Evolutionary conservation across 2,329 filamentous ascomycete species (phyloP).

Genomic region (Alternaria brassicae): DNA sequence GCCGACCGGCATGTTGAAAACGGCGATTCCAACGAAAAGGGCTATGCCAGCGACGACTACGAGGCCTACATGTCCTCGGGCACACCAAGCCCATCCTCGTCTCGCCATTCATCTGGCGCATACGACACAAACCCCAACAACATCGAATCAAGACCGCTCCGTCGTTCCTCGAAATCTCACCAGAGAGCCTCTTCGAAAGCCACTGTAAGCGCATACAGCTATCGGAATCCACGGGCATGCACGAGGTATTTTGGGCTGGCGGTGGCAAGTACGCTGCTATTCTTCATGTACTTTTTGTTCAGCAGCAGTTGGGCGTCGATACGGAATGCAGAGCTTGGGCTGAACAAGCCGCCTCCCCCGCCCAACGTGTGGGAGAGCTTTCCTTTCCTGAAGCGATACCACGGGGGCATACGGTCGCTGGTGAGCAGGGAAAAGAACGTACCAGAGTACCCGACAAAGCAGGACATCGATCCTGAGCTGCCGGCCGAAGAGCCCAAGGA

Average conservation of each 20-base stretch:
- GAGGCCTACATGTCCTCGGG: constrained; percentile 45
- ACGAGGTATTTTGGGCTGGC: constrained; percentile 79
- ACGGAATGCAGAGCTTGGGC: constrained; percentile 63
- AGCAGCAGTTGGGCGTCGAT: constrained; percentile 77
- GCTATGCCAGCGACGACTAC: constrained; percentile 44
- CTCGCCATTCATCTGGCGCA: constrained; percentile 55
- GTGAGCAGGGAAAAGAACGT: constrained; percentile 70
- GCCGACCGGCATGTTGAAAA: constrained; percentile 45
- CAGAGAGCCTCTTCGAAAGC: constrained; percentile 34
- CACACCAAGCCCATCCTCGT: constrained; percentile 60
- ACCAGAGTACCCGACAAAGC: constrained; percentile 80
- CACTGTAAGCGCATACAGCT: constrained; percentile 54
- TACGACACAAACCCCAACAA: constrained; percentile 44
- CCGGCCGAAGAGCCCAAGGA: constrained; percentile 29
- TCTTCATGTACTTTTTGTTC: constrained; percentile 79
- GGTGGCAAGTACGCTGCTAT: constrained; percentile 70
- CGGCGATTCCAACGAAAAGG: constrained; percentile 50
- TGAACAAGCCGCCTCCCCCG: constrained; percentile 67
- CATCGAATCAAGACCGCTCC: constrained; percentile 30
- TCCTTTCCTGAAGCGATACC: constrained; percentile 84
- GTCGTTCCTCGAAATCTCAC: constrained; percentile 19
- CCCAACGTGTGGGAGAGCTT: constrained; percentile 87
- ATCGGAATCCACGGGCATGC: constrained; percentile 74
- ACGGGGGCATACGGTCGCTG: constrained; percentile 81
- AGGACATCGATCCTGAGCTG: constrained; percentile 54